Evolutionary conservation across 495 filamentous ascomycete genomes (phyloP).

Genomic region (Tuber microsphaerosporum): DNA sequence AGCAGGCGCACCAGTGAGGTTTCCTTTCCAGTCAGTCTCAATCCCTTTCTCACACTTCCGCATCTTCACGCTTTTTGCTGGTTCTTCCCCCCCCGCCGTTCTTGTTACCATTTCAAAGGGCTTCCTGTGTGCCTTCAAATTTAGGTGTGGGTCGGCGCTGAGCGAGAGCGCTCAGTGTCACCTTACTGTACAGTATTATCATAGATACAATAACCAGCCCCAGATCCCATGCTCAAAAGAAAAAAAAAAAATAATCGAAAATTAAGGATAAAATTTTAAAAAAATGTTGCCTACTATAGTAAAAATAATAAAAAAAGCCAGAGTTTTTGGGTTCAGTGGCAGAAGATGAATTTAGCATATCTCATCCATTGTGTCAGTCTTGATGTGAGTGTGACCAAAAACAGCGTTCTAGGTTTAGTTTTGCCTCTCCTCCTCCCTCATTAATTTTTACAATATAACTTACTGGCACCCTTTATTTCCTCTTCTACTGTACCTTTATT

Average conservation of each 20-base stretch:
- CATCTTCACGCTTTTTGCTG: slow-evolving; percentile 10
- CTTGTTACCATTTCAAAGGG: slow-evolving; percentile 1
- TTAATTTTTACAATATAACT: too few relatives aligned
- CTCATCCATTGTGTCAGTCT: background rate
- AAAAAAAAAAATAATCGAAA: background rate
- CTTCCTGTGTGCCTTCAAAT: background rate
- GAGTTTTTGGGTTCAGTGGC: background rate
- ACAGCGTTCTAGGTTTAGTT: background rate
- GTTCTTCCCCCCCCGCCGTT: slow-evolving; percentile 10
- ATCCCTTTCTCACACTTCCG: slow-evolving; percentile 13
- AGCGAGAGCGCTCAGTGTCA: background rate
- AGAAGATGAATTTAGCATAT: background rate
- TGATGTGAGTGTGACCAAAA: slow-evolving; percentile 1
- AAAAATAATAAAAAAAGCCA: background rate
- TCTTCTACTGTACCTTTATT: background rate
- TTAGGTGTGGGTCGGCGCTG: background rate
- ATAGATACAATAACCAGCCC: background rate
- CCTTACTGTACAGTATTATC: background rate
- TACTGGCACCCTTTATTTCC: background rate
- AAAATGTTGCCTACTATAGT: background rate
- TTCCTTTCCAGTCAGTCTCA: background rate
- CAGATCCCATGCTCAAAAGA: background rate
- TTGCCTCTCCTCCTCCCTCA: background rate
- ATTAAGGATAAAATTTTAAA: background rate
- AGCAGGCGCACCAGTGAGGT: background rate